phyloP scores from a whole-genome alignment of 2,329 filamentous ascomycete species.

The Lasiodiplodia theobromae region DNA sequence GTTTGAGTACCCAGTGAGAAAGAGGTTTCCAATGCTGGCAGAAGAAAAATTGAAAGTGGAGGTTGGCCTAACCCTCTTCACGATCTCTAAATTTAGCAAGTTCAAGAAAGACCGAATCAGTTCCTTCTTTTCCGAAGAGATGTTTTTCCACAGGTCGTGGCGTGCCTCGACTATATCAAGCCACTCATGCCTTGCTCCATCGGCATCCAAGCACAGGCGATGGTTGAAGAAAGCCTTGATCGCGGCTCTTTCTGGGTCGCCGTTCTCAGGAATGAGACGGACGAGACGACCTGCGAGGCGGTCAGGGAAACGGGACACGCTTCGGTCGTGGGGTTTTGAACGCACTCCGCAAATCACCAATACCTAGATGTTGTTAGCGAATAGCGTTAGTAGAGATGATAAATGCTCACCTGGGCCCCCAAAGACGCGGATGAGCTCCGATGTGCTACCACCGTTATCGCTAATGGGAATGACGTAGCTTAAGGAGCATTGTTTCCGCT shows the following conservation, averaged over 20 bases:
- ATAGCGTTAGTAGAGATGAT: slow-evolving; percentile 33
- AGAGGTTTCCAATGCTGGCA: slow-evolving; percentile 60
- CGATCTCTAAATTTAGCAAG: slow-evolving; percentile 57
- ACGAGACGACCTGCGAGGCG: slow-evolving; percentile 76
- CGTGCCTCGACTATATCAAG: slow-evolving; percentile 85
- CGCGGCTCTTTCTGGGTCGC: slow-evolving; percentile 65
- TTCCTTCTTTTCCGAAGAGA: slow-evolving; percentile 59
- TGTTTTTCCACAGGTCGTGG: slow-evolving; percentile 73
- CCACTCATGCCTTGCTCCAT: slow-evolving; percentile 78
- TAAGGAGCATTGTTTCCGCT: slow-evolving; percentile 71
- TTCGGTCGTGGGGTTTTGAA: slow-evolving; percentile 29
- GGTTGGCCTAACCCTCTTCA: slow-evolving; percentile 55
- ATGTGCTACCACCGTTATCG: slow-evolving; percentile 94
- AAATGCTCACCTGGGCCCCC: slow-evolving; percentile 77
- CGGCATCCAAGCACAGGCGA: slow-evolving; percentile 70
- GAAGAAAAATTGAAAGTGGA: slow-evolving; percentile 58
- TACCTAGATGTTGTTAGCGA: slow-evolving; percentile 46
- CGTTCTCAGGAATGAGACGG: slow-evolving; percentile 78
- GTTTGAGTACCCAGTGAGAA: slow-evolving; percentile 56
- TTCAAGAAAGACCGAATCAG: slow-evolving; percentile 60
- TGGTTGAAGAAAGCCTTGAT: slow-evolving; percentile 89
- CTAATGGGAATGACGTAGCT: slow-evolving; percentile 94
- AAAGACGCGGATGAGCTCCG: slow-evolving; percentile 91
- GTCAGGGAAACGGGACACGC: slow-evolving; percentile 26
- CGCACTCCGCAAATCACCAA: slow-evolving; percentile 78